phyloP scores from a whole-genome alignment of 371 early-diverging fungal genomes.

The Entomophthora muscae region DNA sequence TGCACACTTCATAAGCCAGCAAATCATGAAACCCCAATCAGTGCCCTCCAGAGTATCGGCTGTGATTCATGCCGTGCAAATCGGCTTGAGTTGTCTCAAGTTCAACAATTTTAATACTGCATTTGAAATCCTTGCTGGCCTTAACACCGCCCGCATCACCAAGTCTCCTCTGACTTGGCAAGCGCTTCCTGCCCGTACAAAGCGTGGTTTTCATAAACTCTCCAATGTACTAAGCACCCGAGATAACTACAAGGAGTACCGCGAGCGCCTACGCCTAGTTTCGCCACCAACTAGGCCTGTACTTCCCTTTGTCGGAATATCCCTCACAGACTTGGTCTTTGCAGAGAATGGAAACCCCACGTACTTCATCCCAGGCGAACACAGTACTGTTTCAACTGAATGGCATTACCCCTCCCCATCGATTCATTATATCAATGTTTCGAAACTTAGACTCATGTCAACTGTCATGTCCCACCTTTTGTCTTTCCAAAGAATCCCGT shows the following conservation, averaged over 20 bases:
- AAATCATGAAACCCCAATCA: slow-evolving; percentile 18
- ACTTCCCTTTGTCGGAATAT: slow-evolving; percentile 75
- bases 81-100: slow-evolving; percentile 29
- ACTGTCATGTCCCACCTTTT: neutral
- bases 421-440: slow-evolving; percentile 3
- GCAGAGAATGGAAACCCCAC: slow-evolving; percentile 84
- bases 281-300: no score
- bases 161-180: slow-evolving; percentile 25
- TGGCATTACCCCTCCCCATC: no score
- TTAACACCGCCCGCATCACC: slow-evolving; percentile 29
- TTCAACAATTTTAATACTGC: slow-evolving; percentile 34
- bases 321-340: slow-evolving; percentile 79
- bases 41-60: slow-evolving; percentile 22
- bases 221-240: slow-evolving; percentile 16
- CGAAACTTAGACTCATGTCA: neutral
- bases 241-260: slow-evolving; percentile 23
- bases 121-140: slow-evolving; percentile 41
- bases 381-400: no score
- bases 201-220: slow-evolving; percentile 16
- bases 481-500: neutral
- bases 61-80: slow-evolving; percentile 25
- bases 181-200: slow-evolving; percentile 16
- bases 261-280: slow-evolving; percentile 23
- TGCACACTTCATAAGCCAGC: slow-evolving; percentile 28
- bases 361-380: no score